Conservation (phyloP, 208 protist genomes). For the Tetramitus jugosus region DNA sequence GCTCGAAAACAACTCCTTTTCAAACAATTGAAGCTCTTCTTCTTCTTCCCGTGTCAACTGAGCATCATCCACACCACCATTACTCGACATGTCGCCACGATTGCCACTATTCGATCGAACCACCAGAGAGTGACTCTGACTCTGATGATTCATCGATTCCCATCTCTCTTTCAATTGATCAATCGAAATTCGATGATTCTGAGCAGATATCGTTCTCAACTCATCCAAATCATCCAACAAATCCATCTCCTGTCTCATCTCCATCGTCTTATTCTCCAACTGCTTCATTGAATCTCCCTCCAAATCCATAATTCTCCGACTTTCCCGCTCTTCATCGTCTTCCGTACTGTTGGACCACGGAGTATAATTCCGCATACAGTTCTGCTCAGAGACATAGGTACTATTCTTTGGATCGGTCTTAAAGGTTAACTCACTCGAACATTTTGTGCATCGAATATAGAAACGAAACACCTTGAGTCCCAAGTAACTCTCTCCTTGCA, state of each 20-base stretch:
- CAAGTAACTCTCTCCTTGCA: constrained; percentile 25
- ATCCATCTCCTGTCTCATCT: constrained; percentile 10
- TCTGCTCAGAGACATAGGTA: constrained; percentile 26
- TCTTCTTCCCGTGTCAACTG: too few relatives aligned
- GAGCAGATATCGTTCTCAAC: neutral
- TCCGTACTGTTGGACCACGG: neutral
- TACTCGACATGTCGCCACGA: too few relatives aligned
- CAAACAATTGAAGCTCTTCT: too few relatives aligned
- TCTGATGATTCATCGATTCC: too few relatives aligned
- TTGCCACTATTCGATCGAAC: too few relatives aligned
- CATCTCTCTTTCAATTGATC: constrained; percentile 1
- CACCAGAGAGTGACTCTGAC: too few relatives aligned
- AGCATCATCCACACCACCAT: too few relatives aligned
- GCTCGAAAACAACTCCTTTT: too few relatives aligned
- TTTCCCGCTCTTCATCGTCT: neutral
- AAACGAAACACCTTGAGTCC: constrained; percentile 28
- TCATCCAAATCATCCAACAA: constrained; percentile 7
- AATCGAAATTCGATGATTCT: neutral
- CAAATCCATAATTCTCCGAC: neutral
- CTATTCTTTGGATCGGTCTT: constrained; percentile 34
- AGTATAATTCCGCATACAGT: constrained; percentile 25
- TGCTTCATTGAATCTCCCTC: constrained; percentile 9
- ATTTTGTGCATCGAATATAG: constrained; percentile 31
- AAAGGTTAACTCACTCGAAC: constrained; percentile 30
- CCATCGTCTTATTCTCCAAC: constrained; percentile 10